Evolutionary conservation across 2,329 filamentous ascomycete species (phyloP), one percentile per base, ranked within the genome.

Genomic region (Sclerotiophoma versabilis): DNA sequence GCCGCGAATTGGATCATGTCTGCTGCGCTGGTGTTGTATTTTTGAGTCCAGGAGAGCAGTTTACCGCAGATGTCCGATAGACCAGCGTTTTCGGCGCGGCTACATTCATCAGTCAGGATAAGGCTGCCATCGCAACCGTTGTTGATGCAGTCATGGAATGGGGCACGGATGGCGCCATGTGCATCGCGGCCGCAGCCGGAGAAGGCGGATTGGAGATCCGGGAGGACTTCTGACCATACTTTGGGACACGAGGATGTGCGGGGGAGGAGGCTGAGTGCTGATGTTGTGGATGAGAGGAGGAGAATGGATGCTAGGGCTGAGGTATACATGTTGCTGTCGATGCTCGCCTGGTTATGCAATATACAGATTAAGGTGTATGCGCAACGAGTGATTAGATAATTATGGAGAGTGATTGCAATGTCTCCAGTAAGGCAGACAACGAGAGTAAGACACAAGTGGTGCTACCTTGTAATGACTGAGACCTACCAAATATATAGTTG

Each of bases 31-130:
- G 70, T 68, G 23, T 62, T 68, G 56, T 77, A 80, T 43, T 76
- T 72, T 15, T 62, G 62, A 30, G 74, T 75, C 71, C 78, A 75
- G 6, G 58, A 51, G 30, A 66, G 62, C 1, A 79, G 69, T 44
- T 74, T 71, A 3, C 59, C 56, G n/a, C 74, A 76, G 27, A 80
- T 79, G 2, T 67, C 67, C 39, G 70, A 57, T 2, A 85, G 71
- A 0, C 80, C 81, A 3, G 57, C 62, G 60, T 84, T 75, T 33
- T 76, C 71, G 0, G 60, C n/a, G 9, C 75, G 66, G 19, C 59
- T 54, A 48, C 66, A 73, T 46, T 71, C 68, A 15, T 59, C 59
- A 3, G 57, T 57, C 10, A 69, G 51, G 26, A 69, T 63, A 10
- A 70, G 54, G 29, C 60, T 64, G 17, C 67, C 68, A 17, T 71